Conservation (phyloP, 129 eudicot genomes). For the Arctium lappa region DNA sequence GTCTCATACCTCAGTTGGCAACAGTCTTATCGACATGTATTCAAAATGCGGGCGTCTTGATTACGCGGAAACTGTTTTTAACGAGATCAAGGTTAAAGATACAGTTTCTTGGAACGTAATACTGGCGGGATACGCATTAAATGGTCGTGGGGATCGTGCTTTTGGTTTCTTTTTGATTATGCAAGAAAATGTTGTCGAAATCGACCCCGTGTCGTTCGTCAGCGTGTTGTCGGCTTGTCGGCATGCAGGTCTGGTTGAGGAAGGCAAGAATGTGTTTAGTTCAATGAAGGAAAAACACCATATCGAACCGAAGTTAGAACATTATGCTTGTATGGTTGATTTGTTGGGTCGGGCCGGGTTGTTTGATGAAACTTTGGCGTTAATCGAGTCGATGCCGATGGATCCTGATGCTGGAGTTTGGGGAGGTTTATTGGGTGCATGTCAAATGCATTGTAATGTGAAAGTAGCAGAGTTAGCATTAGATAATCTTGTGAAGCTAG, state of each 20-base stretch:
- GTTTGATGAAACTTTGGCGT: slow-evolving; percentile 49
- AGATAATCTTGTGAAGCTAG: slow-evolving; percentile 49
- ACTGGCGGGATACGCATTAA: slow-evolving; percentile 60
- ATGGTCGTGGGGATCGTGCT: slow-evolving; percentile 50
- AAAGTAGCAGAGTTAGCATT: slow-evolving; percentile 54
- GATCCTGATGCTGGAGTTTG: slow-evolving; percentile 68
- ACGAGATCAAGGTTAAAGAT: slow-evolving; percentile 48
- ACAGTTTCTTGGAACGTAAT: slow-evolving; percentile 65
- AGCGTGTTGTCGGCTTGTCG: slow-evolving; percentile 68
- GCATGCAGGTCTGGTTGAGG: slow-evolving; percentile 57
- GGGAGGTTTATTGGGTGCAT: slow-evolving; percentile 72
- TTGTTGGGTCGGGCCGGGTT: slow-evolving; percentile 57
- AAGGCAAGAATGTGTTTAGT: slow-evolving; percentile 45
- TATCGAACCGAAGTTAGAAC: slow-evolving; percentile 54
- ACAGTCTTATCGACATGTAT: slow-evolving; percentile 69
- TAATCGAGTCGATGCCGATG: slow-evolving; percentile 55
- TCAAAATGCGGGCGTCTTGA: slow-evolving; percentile 74
- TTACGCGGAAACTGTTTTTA: slow-evolving; percentile 38
- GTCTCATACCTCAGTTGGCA: slow-evolving; percentile 36
- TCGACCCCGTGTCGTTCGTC: slow-evolving; percentile 60
- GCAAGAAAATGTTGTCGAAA: slow-evolving; percentile 40
- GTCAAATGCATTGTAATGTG: slow-evolving; percentile 62
- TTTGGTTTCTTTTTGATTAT: slow-evolving; percentile 42
- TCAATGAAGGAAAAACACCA: slow-evolving; percentile 36
- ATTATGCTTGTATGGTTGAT: slow-evolving; percentile 77